phyloP scores from a whole-genome alignment of 1,139 yeast genomes.

The Debaryomyces singareniensis region DNA sequence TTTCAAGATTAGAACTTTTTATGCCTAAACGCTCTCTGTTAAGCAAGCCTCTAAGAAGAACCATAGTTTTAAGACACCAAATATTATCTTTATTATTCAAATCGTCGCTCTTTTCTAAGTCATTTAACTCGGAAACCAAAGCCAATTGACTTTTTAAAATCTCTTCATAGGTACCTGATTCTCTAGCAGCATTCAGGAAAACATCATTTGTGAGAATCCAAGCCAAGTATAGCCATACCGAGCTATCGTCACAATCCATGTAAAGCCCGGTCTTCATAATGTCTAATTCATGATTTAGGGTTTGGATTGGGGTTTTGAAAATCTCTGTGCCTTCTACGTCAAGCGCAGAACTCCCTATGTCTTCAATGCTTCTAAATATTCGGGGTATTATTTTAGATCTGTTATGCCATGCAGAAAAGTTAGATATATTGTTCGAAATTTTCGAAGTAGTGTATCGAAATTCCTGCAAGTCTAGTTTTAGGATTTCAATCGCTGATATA shows the following conservation, averaged over 20 bases:
- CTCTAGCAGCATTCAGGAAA: conserved; percentile 22
- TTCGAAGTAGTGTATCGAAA: conserved; percentile 71
- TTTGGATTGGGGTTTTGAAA: conserved; percentile 20
- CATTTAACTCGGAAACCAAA: conserved; percentile 49
- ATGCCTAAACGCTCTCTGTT: conserved; percentile 9
- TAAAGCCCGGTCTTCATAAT: conserved; percentile 78
- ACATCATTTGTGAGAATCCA: conserved; percentile 68
- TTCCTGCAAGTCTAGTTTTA: conserved; percentile 41
- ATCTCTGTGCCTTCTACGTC: conserved; percentile 5
- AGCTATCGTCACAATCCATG: conserved; percentile 91
- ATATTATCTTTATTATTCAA: conserved; percentile 46
- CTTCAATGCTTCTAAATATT: conserved; percentile 24
- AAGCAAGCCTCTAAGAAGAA: conserved; percentile 36
- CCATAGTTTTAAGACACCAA: conserved; percentile 61
- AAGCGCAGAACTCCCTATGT: not conserved
- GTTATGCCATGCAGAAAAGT: conserved; percentile 96
- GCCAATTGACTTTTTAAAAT: conserved; percentile 34
- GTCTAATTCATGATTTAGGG: conserved; percentile 55
- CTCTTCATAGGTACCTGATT: conserved; percentile 12
- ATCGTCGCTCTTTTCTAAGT: conserved; percentile 53
- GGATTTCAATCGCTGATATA: conserved; percentile 8
- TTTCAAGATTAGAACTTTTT: conserved; percentile 4
- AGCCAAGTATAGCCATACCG: conserved; percentile 82
- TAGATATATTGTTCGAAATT: conserved; percentile 79
- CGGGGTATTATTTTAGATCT: conserved; percentile 64